These are phyloP conservation scores for Pistacia integerrima DNA, from an alignment of 345 rosid genomes.

Conservation along the genomic window DNA sequence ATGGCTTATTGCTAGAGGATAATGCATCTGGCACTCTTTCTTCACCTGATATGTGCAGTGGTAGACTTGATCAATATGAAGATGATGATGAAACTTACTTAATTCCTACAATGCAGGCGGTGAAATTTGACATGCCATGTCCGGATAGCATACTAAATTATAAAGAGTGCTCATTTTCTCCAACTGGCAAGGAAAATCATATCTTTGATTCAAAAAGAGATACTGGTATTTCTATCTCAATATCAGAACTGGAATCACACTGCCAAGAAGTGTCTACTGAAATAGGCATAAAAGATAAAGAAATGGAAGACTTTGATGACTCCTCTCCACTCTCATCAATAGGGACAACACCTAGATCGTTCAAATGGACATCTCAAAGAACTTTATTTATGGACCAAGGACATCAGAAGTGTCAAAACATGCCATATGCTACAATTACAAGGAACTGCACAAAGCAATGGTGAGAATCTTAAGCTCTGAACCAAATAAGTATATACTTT, in stretches of 20 bases:
- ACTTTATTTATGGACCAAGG: conserved; percentile 30
- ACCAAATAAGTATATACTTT: conserved; percentile 16
- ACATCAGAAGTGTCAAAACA: conserved; percentile 20
- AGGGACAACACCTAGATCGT: conserved; percentile 8
- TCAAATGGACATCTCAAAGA: conserved; percentile 35
- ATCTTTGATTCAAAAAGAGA: conserved; percentile 20
- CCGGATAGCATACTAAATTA: conserved; percentile 8
- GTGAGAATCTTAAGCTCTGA: conserved; percentile 32
- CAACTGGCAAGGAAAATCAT: conserved; percentile 15
- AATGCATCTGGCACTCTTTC: conserved; percentile 18
- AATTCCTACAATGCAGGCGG: conserved; percentile 20
- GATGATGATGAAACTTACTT: conserved; percentile 15
- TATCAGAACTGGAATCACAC: conserved; percentile 22
- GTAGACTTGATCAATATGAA: conserved; percentile 24
- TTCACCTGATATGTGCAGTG: conserved; percentile 21
- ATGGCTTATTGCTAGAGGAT: conserved; percentile 15
- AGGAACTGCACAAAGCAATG: conserved; percentile 33
- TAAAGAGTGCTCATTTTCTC: conserved; percentile 14
- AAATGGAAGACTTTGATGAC: conserved; percentile 19
- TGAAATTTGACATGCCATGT: conserved; percentile 15
- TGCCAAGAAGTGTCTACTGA: conserved; percentile 24
- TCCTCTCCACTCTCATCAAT: conserved; percentile 17
- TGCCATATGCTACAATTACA: conserved; percentile 20
- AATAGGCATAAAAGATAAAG: conserved; percentile 18
- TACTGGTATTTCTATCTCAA: conserved; percentile 25